Conservation (phyloP, 1,284 basidiomycete genomes). For the Sanghuangporus weigelae region DNA sequence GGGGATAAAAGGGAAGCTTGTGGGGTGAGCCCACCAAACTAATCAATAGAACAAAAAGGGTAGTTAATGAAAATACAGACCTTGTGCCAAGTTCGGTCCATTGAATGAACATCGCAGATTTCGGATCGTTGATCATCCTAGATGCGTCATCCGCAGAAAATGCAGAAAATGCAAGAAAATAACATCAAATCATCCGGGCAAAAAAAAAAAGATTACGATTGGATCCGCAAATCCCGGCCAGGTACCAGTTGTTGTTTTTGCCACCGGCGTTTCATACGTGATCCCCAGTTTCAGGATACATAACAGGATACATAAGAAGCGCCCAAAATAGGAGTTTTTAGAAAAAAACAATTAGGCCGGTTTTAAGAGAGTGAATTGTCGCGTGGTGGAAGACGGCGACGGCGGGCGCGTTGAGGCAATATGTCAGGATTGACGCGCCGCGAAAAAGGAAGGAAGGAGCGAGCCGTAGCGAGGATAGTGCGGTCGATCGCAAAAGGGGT, state of each 20-base stretch:
- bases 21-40: background rate
- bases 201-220: background rate
- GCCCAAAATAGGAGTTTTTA: background rate
- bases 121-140: conserved; percentile 79
- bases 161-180: too few species aligned
- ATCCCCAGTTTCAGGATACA: background rate
- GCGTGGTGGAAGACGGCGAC: too few species aligned
- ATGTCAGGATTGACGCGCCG: background rate
- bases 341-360: background rate
- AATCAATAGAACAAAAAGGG: conserved; percentile 10
- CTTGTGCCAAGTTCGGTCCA: conserved; percentile 77
- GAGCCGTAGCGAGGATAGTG: background rate
- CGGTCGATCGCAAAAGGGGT: background rate
- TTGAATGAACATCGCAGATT: conserved; percentile 68
- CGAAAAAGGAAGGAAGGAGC: background rate
- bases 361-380: background rate
- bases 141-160: background rate
- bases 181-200: background rate
- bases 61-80: conserved; percentile 25
- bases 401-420: background rate
- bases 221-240: background rate
- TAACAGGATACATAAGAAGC: background rate
- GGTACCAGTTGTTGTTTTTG: background rate
- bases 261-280: background rate
- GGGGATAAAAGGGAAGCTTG: background rate